phyloP scores from a whole-genome alignment of 164 flowering plant species.

The Dillenia turbinata region DNA sequence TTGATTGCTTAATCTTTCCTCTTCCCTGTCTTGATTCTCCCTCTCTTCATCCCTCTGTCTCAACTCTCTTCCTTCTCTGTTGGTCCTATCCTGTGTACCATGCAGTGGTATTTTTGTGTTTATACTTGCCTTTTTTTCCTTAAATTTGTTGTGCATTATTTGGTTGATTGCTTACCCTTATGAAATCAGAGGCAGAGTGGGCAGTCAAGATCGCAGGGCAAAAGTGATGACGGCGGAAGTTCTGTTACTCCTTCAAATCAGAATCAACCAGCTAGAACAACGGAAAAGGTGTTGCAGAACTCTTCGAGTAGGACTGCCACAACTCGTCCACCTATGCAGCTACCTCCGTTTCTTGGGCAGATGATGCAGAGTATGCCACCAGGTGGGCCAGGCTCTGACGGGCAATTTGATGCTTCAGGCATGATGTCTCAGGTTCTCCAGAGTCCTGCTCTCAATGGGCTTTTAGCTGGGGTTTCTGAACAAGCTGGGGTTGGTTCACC shows the following conservation, averaged over 20 bases:
- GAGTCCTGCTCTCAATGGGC: constrained; percentile 59
- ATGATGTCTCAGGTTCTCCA: constrained; percentile 72
- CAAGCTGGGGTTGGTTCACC: constrained; percentile 85
- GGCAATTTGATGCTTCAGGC: constrained; percentile 42
- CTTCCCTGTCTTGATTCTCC: no score
- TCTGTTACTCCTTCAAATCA: constrained; percentile 22
- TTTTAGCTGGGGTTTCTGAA: constrained; percentile 74
- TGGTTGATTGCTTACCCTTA: background rate
- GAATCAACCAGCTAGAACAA: constrained; percentile 18
- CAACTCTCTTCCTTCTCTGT: no score
- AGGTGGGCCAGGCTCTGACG: constrained; percentile 27
- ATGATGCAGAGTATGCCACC: constrained; percentile 12
- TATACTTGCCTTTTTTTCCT: background rate
- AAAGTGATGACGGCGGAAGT: constrained; percentile 25
- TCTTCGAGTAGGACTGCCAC: constrained; percentile 27
- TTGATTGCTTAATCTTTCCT: no score
- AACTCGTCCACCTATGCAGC: constrained; percentile 14
- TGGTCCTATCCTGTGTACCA: background rate
- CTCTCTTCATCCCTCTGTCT: no score
- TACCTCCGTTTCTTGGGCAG: constrained; percentile 20
- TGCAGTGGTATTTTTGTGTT: background rate
- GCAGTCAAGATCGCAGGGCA: constrained; percentile 29
- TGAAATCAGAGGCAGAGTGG: constrained; percentile 37
- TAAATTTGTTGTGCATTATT: background rate
- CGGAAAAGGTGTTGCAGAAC: constrained; percentile 49